phyloP scores from a whole-genome alignment of 2,329 filamentous ascomycete genomes.

The Teratosphaeria viscida region DNA sequence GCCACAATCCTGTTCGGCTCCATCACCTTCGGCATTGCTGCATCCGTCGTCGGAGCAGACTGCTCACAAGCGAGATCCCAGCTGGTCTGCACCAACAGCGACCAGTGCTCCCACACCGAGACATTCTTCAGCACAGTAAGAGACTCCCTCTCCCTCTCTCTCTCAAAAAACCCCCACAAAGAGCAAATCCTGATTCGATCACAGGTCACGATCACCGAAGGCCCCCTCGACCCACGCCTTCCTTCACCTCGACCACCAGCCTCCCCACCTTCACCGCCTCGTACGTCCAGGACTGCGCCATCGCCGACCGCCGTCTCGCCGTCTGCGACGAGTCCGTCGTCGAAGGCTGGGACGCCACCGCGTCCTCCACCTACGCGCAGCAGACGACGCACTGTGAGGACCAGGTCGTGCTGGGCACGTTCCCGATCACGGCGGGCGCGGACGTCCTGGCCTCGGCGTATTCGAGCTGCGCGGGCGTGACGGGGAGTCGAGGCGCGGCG shows the following conservation, averaged over 20 bases:
- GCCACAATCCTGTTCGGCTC: not conserved
- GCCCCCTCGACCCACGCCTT: not conserved
- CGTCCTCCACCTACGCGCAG: not conserved
- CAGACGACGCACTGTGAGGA: not conserved
- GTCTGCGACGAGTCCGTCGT: not conserved
- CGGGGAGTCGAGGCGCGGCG: not conserved
- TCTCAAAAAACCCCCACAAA: not conserved
- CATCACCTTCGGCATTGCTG: constrained; percentile 2
- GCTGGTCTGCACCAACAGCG: constrained; percentile 2
- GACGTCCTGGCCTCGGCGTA: constrained; percentile 2
- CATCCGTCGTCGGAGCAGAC: constrained; percentile 1
- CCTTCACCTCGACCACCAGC: constrained; percentile 1
- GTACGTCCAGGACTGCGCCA: constrained; percentile 1
- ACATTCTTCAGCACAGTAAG: not conserved
- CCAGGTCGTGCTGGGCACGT: constrained; percentile 1
- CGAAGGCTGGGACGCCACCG: not conserved
- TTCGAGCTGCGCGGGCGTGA: constrained; percentile 1
- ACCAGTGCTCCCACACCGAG: not conserved
- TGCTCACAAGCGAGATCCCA: constrained; percentile 2
- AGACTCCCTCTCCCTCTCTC: not conserved
- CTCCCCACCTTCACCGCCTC: not conserved
- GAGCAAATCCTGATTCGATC: not conserved
- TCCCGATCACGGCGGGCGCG: constrained; percentile 4
- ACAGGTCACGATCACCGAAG: constrained; percentile 1
- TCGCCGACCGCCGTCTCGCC: not conserved